Evolutionary conservation across 495 filamentous ascomycete species (phyloP), one percentile per base, ranked within the genome.

Genomic region (Penicillium robsamsonii): DNA sequence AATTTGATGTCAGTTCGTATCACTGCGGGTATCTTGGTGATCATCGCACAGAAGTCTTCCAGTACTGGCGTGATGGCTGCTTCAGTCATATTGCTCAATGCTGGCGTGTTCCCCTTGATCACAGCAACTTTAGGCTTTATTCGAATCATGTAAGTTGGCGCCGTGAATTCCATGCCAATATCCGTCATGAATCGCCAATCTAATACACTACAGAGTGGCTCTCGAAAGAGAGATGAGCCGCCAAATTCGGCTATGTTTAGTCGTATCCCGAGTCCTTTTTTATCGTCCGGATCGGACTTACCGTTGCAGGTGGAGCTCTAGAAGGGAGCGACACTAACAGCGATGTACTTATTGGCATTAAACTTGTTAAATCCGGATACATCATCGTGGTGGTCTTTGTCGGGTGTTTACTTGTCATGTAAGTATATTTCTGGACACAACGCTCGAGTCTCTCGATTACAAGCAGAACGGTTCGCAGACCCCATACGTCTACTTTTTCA

Each of bases 311-410:
- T 27, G 61, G 68, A 18, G 55, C 40, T 27, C 55, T 70, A 2
- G 50, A 62, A 41, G 68, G 65, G n/a, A 64, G 55, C 24, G 58
- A 63, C 24, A 61, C 44, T 0, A 8, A 11, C 31, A 53, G 51
- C 22, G 46, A 53, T 46, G 53, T 52, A 20, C 27, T 44, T 5
- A 64, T 50, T 0, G 68, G 66, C 3, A 9, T 56, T 17, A 62
- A 61, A 24, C 58, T 71, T 10, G 59, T 65, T 40, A 68, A 68
- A 44, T 56, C 64, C 3, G 68, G 68, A 20, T 69, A 71, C 27
- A 64, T 59, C 29, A 49, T 69, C 15, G 58, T 69, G 4, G 60
- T 61, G 7, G 60, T 60, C 1, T 68, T 69, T 44, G 56, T 62
- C 3, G 64, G 42, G 9, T 61, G 48, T 43, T 46, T 71, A 24